Conservation (phyloP, 2,329 filamentous ascomycete species). For the Fonsecaea pugnacius region DNA sequence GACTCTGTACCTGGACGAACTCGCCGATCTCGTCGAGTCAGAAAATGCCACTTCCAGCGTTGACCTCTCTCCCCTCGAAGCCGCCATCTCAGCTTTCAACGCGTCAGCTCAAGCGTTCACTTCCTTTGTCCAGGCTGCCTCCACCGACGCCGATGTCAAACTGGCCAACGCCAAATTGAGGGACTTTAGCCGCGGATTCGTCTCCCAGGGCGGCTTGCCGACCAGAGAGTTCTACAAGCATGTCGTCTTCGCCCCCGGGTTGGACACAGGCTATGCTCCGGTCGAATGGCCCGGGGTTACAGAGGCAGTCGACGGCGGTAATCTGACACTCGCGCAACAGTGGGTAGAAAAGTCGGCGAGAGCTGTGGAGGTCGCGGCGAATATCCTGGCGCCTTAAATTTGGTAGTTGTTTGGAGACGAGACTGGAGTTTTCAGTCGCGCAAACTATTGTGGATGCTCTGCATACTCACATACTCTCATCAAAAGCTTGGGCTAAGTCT, state of each 20-base stretch:
- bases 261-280: slow-evolving; percentile 43
- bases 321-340: slow-evolving; percentile 35
- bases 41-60: slow-evolving; percentile 39
- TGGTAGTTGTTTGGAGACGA: too few relatives aligned
- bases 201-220: slow-evolving; percentile 52
- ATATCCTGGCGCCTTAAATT: slow-evolving; percentile 28
- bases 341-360: slow-evolving; percentile 37
- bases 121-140: slow-evolving; percentile 13
- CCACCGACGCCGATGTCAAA: slow-evolving; percentile 36
- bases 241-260: slow-evolving; percentile 53
- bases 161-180: slow-evolving; percentile 52
- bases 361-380: slow-evolving; percentile 37
- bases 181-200: slow-evolving; percentile 53
- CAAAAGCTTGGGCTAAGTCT: too few relatives aligned
- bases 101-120: slow-evolving; percentile 35
- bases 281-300: slow-evolving; percentile 38
- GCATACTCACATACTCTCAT: too few relatives aligned
- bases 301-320: slow-evolving; percentile 37
- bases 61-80: slow-evolving; percentile 38
- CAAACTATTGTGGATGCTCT: too few relatives aligned
- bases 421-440: too few relatives aligned
- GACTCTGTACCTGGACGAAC: slow-evolving; percentile 43
- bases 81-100: slow-evolving; percentile 46
- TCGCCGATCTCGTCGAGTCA: slow-evolving; percentile 38
- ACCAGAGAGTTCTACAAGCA: slow-evolving; percentile 53